These are phyloP conservation scores for Echria macrotheca DNA, from an alignment of 495 filamentous ascomycete genomes.

Conservation along the genomic window DNA sequence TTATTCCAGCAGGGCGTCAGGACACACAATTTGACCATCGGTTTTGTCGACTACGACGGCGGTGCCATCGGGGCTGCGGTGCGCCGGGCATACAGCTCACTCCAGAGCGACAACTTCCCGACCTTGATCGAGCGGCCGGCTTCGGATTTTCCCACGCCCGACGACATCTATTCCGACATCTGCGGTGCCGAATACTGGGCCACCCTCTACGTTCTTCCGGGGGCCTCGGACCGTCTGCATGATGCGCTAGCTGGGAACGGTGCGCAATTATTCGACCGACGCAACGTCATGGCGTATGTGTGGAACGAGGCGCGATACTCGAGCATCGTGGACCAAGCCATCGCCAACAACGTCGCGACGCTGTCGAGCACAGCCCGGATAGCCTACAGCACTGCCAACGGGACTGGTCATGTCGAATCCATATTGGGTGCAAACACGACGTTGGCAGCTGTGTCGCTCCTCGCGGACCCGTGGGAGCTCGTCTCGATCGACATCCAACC, in stretches of 20 bases:
- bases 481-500: slow-evolving; percentile 38
- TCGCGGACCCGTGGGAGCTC: slow-evolving; percentile 40
- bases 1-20: slow-evolving; percentile 36
- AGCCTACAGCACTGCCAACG: slow-evolving; percentile 30
- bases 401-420: slow-evolving; percentile 22
- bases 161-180: slow-evolving; percentile 27
- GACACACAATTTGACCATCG: slow-evolving; percentile 39
- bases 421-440: slow-evolving; percentile 30
- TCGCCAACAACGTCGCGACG: slow-evolving; percentile 24
- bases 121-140: slow-evolving; percentile 32
- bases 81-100: slow-evolving; percentile 34
- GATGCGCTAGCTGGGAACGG: slow-evolving; percentile 33
- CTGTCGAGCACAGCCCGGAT: slow-evolving; percentile 34
- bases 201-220: slow-evolving; percentile 34
- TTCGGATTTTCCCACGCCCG: slow-evolving; percentile 22
- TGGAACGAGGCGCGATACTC: slow-evolving; percentile 52
- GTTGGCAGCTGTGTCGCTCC: slow-evolving; percentile 30
- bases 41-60: slow-evolving; percentile 50
- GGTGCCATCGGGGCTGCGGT: slow-evolving; percentile 41
- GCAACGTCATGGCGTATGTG: slow-evolving; percentile 37
- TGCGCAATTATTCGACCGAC: slow-evolving; percentile 31
- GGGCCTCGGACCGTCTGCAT: slow-evolving; percentile 34
- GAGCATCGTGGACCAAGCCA: slow-evolving; percentile 31
- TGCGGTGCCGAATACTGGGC: slow-evolving; percentile 46
- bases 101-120: slow-evolving; percentile 36